Evolutionary conservation across 805 yeast species (phyloP).

Genomic region (Myxozyma kluyveri): DNA sequence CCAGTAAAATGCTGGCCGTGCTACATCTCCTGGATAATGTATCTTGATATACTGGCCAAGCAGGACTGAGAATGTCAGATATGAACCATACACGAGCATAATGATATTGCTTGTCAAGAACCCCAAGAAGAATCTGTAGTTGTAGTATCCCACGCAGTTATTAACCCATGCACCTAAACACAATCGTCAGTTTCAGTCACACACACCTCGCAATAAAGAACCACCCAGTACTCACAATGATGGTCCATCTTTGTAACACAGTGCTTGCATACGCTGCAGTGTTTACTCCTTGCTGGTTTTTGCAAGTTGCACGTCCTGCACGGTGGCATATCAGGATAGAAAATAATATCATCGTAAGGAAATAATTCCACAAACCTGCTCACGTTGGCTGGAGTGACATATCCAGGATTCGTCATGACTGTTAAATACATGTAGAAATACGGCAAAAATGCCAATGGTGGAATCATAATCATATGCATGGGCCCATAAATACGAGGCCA

Average conservation of each 20-base stretch:
- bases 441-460: slow-evolving; percentile 32
- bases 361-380: slow-evolving; percentile 33
- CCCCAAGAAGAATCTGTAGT: slow-evolving; percentile 57
- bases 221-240: slow-evolving; percentile 45
- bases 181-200: background rate
- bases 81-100: slow-evolving; percentile 48
- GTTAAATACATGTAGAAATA: slow-evolving; percentile 33
- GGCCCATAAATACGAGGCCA: slow-evolving; percentile 20
- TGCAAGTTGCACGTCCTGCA: slow-evolving; percentile 50
- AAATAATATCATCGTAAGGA: slow-evolving; percentile 53
- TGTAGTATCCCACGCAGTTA: slow-evolving; percentile 59
- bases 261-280: slow-evolving; percentile 51
- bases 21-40: slow-evolving; percentile 16
- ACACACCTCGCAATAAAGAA: background rate
- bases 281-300: slow-evolving; percentile 62
- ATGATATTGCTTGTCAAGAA: slow-evolving; percentile 53
- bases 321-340: slow-evolving; percentile 42
- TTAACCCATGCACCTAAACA: slow-evolving; percentile 49
- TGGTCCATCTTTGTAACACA: slow-evolving; percentile 56
- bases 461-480: slow-evolving; percentile 22
- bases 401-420: slow-evolving; percentile 42
- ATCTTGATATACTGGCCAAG: slow-evolving; percentile 13
- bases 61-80: slow-evolving; percentile 32
- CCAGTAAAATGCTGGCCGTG: slow-evolving; percentile 18
- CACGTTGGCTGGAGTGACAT: slow-evolving; percentile 35